phyloP scores from a whole-genome alignment of 1,139 yeast genomes.

The Petasospora fabianii region DNA sequence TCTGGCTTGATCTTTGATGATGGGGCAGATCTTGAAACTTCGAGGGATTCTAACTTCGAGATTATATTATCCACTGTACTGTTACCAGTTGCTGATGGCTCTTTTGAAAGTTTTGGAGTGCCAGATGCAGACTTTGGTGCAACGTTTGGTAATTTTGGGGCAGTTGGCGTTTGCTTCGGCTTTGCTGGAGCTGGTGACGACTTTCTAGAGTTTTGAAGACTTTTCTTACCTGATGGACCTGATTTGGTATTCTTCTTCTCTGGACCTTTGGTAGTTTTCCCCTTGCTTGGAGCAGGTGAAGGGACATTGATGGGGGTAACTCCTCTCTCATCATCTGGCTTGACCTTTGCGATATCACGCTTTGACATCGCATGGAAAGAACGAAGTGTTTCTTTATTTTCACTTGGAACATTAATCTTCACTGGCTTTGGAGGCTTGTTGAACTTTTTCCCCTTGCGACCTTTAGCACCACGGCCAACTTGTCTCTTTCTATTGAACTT shows the following conservation, averaged over 20 bases:
- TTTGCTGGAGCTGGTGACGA: background rate
- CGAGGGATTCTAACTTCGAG: too few species aligned
- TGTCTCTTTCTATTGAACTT: slow-evolving; percentile 30
- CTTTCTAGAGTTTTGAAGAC: background rate
- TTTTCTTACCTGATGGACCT: slow-evolving; percentile 6
- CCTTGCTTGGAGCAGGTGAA: background rate
- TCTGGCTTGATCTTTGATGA: too few species aligned
- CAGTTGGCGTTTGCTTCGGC: too few species aligned
- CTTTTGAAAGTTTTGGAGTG: background rate
- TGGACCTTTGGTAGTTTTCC: slow-evolving; percentile 1
- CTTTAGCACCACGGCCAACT: slow-evolving; percentile 25
- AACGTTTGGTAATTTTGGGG: too few species aligned
- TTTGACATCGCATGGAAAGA: slow-evolving; percentile 30
- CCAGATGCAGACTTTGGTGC: background rate
- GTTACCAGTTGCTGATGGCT: background rate
- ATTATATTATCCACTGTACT: background rate
- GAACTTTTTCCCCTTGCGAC: slow-evolving; percentile 8
- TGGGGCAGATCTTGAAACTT: too few species aligned
- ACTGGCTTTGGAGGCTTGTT: slow-evolving; percentile 9
- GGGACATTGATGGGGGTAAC: slow-evolving; percentile 2
- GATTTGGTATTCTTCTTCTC: slow-evolving; percentile 2
- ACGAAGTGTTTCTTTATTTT: slow-evolving; percentile 27
- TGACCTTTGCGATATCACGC: slow-evolving; percentile 17
- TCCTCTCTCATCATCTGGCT: slow-evolving; percentile 22
- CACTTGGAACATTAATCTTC: slow-evolving; percentile 23